Conservation (phyloP, 2,329 filamentous ascomycete genomes). For the Ophiocordyceps robertsii region DNA sequence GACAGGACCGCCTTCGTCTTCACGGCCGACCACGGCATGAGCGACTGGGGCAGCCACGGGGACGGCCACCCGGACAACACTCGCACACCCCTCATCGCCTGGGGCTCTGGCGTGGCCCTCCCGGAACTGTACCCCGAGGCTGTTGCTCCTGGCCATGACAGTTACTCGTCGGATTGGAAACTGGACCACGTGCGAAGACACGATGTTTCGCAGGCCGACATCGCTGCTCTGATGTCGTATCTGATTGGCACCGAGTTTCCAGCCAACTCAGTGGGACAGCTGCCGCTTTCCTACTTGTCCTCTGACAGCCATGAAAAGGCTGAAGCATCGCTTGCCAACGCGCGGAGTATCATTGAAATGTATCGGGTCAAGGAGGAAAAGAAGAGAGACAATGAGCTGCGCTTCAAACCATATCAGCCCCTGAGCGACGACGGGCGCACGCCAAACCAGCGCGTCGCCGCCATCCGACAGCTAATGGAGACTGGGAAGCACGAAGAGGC, state of each 20-base stretch:
- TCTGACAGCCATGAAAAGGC: conserved; percentile 66
- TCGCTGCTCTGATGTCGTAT: conserved; percentile 92
- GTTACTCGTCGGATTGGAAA: conserved; percentile 82
- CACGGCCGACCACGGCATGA: conserved; percentile 98
- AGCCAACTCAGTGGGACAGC: conserved; percentile 88
- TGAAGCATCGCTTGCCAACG: conserved; percentile 71
- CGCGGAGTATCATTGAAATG: conserved; percentile 82
- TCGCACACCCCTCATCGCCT: conserved; percentile 78
- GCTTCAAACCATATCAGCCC: conserved; percentile 62
- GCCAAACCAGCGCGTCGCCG: conserved; percentile 51
- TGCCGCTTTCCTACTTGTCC: conserved; percentile 72
- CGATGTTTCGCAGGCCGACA: conserved; percentile 86
- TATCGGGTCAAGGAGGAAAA: conserved; percentile 85
- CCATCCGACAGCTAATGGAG: conserved; percentile 56
- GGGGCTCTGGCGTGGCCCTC: conserved; percentile 81
- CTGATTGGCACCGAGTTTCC: conserved; percentile 79
- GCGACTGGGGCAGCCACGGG: conserved; percentile 97
- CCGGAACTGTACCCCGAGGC: conserved; percentile 44
- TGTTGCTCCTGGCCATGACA: conserved; percentile 71
- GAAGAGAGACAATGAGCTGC: conserved; percentile 63
- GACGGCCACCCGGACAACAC: conserved; percentile 97
- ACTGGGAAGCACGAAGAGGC: conserved; percentile 57
- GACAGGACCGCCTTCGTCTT: conserved; percentile 89
- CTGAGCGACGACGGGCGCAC: conserved; percentile 51
- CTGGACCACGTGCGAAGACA: conserved; percentile 70